Percentiles rank a stretch among this genome's conserved stretches.
Evolutionary conservation across 352 stramenopile genomes (phyloP).

Genomic region (Phytopythium vexans): DNA sequence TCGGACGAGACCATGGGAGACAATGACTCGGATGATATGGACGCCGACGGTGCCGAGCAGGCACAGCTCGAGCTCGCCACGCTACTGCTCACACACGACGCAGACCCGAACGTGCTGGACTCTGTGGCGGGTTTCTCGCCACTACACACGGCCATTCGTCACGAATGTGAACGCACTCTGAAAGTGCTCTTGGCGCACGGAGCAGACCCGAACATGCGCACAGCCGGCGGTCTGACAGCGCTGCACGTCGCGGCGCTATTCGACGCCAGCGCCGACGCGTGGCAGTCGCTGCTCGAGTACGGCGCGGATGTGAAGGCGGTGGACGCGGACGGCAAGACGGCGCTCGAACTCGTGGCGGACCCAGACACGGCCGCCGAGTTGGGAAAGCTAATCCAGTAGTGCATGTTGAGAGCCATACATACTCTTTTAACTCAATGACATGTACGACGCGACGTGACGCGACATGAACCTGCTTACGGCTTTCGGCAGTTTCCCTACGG

Average conservation of each 20-base stretch:
- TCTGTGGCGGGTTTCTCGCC: not conserved
- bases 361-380: slow-evolving; percentile 3
- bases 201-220: not conserved
- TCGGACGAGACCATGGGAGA: not conserved
- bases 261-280: slow-evolving; percentile 1
- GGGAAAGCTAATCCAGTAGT: too few relatives aligned
- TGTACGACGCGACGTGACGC: too few relatives aligned
- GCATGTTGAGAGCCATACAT: too few relatives aligned
- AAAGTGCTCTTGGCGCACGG: not conserved
- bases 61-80: not conserved
- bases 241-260: slow-evolving; percentile 5
- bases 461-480: too few relatives aligned
- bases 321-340: not conserved
- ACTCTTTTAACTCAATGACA: too few relatives aligned
- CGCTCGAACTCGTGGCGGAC: slow-evolving; percentile 1
- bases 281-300: not conserved
- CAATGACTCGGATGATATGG: not conserved
- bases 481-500: not conserved
- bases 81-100: not conserved
- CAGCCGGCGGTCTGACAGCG: not conserved
- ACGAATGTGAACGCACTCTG: not conserved
- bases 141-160: slow-evolving; percentile 1
- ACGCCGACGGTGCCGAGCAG: not conserved
- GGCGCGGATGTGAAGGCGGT: not conserved
- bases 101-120: slow-evolving; percentile 1